Base-by-base conservation (phyloP, 2,329 filamentous ascomycete genomes). In the Ophiocordyceps camponoti-leonardi region DNA sequence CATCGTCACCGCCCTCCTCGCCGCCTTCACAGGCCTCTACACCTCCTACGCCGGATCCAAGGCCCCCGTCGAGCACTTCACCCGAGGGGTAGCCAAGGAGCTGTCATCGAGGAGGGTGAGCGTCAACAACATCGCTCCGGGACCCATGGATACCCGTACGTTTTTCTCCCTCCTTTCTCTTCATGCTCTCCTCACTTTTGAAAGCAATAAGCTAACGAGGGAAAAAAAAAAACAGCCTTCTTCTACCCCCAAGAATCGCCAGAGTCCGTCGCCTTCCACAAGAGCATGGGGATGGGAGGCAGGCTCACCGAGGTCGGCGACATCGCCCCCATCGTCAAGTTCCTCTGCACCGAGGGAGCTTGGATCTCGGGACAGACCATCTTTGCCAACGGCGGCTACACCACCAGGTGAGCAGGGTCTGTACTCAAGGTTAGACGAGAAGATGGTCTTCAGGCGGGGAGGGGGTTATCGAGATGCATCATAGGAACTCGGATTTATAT, bases 341-440 rank as follows among this genome's bases (percentile, higher is more conserved):
- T 68, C 54, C 54, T 69, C 18, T 61, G 59, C 45, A 67, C 64
- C 3, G 64, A 68, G 46, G 66, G 66, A 6, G 52, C 50, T 13
- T 69, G 65, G 65, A 65, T 69, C 46, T 68, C 64, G 1, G 65
- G 66, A 20, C 65, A 69, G 57, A 69, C 66, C 6, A 61, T 69
- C 49, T 68, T 69, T 55, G 62, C 65, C n/a, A 69, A 70, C 48
- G 66, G 66, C 12, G 66, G 65, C 11, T 69, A 69, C 48, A 68
- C 65, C 2, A 67, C 65, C 30, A 61, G 65, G 26, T 67, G 40
- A 26, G n/a, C 5, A 4, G 16, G 31, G 31, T 4, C 5, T 13
- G 5, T 4, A 26, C 31, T 10, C 6, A 11, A 16, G 14, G 11
- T n/a, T n/a, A n/a, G n/a, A n/a, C n/a, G n/a, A n/a, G n/a, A n/a